Conservation (phyloP, 2,329 filamentous ascomycete species). For the Aspergillus pseudoterreus region DNA sequence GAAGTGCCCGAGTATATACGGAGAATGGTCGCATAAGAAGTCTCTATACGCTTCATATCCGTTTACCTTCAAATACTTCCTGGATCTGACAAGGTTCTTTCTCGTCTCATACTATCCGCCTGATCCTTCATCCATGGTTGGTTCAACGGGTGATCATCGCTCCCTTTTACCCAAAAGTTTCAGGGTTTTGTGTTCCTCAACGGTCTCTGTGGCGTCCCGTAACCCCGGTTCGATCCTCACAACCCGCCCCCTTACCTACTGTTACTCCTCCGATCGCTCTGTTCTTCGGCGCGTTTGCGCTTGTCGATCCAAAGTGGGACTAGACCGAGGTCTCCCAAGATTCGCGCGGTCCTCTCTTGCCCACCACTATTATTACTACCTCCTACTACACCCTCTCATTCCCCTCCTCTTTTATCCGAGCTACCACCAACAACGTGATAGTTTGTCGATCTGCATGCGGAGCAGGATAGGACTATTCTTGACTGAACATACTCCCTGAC, state of each 20-base stretch:
- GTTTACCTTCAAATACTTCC: too few species aligned
- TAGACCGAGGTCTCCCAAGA: slow-evolving; percentile 8
- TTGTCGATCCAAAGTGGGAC: slow-evolving; percentile 9
- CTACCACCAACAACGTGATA: too few species aligned
- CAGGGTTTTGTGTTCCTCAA: background rate
- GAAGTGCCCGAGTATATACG: too few species aligned
- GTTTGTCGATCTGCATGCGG: too few species aligned
- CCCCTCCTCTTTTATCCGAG: background rate
- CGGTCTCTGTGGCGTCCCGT: slow-evolving; percentile 3
- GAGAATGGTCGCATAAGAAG: too few species aligned
- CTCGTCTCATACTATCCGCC: too few species aligned
- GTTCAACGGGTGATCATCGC: background rate
- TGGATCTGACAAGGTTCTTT: too few species aligned
- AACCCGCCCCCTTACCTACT: too few species aligned
- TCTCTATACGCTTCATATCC: too few species aligned
- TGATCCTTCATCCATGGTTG: too few species aligned
- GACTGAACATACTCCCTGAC: background rate
- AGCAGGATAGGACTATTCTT: background rate
- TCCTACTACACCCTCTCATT: background rate
- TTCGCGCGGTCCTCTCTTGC: slow-evolving; percentile 1
- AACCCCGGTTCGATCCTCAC: background rate
- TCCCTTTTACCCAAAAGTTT: background rate
- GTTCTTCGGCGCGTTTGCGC: slow-evolving; percentile 2
- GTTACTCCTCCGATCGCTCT: background rate
- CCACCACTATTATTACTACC: background rate